Evolutionary conservation across 345 rosid genomes (phyloP).

Genomic region (Camelina sativa): DNA sequence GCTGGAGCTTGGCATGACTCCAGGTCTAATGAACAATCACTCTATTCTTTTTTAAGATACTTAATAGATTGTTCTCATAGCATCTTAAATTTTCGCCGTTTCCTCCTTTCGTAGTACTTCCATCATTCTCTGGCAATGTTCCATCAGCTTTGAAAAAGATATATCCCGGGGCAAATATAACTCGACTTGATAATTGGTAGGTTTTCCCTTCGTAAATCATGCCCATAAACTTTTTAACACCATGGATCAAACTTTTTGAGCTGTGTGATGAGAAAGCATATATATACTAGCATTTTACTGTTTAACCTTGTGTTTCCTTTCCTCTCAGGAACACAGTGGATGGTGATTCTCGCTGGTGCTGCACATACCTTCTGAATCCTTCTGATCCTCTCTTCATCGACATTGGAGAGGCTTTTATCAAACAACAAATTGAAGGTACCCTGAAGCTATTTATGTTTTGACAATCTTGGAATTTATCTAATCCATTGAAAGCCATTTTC

Average conservation of each 20-base stretch:
- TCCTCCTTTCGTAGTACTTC: conserved; percentile 66
- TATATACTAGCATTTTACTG: conserved; percentile 6
- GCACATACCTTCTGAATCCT: conserved; percentile 93
- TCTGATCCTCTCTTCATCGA: conserved; percentile 84
- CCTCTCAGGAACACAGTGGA: conserved; percentile 87
- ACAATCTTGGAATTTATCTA: conserved; percentile 10
- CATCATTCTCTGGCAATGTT: conserved; percentile 97
- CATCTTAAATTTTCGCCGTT: conserved; percentile 20
- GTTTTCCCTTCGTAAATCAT: conserved; percentile 5
- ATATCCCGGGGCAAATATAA: conserved; percentile 83
- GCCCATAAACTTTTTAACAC: background rate
- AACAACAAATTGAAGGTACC: conserved; percentile 74
- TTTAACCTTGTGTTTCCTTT: conserved; percentile 11
- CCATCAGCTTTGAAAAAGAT: conserved; percentile 80
- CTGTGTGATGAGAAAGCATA: background rate
- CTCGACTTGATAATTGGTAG: conserved; percentile 91
- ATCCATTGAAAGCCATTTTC: conserved; percentile 3
- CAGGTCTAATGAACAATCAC: conserved; percentile 55
- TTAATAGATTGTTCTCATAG: conserved; percentile 10
- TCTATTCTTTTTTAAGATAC: conserved; percentile 10
- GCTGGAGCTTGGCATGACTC: conserved; percentile 95
- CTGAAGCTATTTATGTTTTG: conserved; percentile 22
- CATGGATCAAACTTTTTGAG: conserved; percentile 1
- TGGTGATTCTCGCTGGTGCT: conserved; percentile 87
- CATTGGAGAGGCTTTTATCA: conserved; percentile 86